Conservation (phyloP, 1,284 basidiomycete species). For the Leccinum subspadiceum region DNA sequence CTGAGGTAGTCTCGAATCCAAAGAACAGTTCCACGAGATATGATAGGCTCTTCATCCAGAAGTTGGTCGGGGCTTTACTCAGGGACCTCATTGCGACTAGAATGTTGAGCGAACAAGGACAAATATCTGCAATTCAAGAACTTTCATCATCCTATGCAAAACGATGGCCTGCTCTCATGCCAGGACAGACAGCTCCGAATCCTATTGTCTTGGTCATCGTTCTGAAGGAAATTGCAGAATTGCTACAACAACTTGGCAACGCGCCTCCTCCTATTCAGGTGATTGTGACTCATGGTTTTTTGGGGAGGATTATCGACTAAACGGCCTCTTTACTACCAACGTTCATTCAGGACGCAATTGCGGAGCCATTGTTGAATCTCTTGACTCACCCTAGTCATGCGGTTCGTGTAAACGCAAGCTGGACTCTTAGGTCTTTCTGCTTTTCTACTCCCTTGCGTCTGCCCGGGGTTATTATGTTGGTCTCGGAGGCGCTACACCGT, state of each 20-base stretch:
- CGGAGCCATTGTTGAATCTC: slow-evolving; percentile 83
- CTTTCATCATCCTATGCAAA: slow-evolving; percentile 80
- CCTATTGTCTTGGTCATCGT: slow-evolving; percentile 75
- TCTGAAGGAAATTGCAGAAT: slow-evolving; percentile 80
- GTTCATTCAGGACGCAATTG: slow-evolving; percentile 67
- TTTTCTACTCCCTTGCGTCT: slow-evolving; percentile 84
- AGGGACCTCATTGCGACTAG: slow-evolving; percentile 85
- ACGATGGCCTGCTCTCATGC: slow-evolving; percentile 91
- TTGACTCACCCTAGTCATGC: slow-evolving; percentile 86
- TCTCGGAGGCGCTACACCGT: slow-evolving; percentile 80
- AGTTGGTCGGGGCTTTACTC: slow-evolving; percentile 74
- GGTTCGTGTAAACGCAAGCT: slow-evolving; percentile 83
- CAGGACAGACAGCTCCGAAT: slow-evolving; percentile 73
- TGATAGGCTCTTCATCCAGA: slow-evolving; percentile 74
- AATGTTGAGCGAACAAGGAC: slow-evolving; percentile 90
- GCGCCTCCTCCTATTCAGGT: slow-evolving; percentile 87
- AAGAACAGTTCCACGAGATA: slow-evolving; percentile 61
- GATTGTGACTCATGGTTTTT: slow-evolving; percentile 14
- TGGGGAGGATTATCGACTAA: not conserved
- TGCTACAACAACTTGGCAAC: slow-evolving; percentile 90
- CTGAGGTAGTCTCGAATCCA: slow-evolving; percentile 66
- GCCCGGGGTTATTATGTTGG: slow-evolving; percentile 71
- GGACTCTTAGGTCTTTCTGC: slow-evolving; percentile 89
- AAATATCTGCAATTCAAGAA: slow-evolving; percentile 89
- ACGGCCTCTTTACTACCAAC: slow-evolving; percentile 4